Conservation (phyloP, 495 filamentous ascomycete species). For the Copromyces sp. region DNA sequence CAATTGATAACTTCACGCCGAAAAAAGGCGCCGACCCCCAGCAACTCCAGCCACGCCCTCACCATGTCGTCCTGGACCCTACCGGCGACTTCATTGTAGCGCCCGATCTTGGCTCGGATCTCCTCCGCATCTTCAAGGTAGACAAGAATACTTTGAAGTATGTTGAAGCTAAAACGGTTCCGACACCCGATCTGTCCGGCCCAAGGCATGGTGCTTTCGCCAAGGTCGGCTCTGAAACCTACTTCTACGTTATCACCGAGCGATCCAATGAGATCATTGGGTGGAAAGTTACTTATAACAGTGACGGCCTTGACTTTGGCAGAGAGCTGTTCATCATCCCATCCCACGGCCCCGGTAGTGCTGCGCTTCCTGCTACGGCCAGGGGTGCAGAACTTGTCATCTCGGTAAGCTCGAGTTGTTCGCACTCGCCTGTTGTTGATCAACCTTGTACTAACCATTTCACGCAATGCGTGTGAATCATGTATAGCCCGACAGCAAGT, state of each 20-base stretch:
- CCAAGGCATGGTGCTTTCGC: constrained; percentile 61
- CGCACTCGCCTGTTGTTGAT: not conserved
- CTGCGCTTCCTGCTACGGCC: constrained; percentile 14
- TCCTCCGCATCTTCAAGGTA: constrained; percentile 54
- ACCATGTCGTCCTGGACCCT: constrained; percentile 61
- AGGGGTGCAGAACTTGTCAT: constrained; percentile 49
- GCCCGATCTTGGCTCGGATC: constrained; percentile 64
- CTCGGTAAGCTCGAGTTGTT: constrained; percentile 36
- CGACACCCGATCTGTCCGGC: constrained; percentile 41
- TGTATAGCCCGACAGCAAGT: constrained; percentile 45
- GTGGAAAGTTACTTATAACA: constrained; percentile 48
- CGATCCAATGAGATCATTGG: constrained; percentile 46
- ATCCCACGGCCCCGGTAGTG: constrained; percentile 32
- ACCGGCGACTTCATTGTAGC: constrained; percentile 52
- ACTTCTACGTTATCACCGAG: constrained; percentile 56
- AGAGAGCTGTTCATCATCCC: constrained; percentile 29
- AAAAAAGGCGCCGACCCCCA: constrained; percentile 41
- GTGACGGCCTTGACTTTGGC: constrained; percentile 33
- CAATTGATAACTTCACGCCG: constrained; percentile 35
- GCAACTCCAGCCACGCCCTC: constrained; percentile 13
- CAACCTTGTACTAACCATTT: not conserved
- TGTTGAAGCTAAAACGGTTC: constrained; percentile 23
- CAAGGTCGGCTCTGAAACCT: constrained; percentile 33
- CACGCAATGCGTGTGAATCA: not conserved
- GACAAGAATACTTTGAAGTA: constrained; percentile 29